Evolutionary conservation across 306 rosid genomes (phyloP).

Genomic region (Glycyrrhiza uralensis): DNA sequence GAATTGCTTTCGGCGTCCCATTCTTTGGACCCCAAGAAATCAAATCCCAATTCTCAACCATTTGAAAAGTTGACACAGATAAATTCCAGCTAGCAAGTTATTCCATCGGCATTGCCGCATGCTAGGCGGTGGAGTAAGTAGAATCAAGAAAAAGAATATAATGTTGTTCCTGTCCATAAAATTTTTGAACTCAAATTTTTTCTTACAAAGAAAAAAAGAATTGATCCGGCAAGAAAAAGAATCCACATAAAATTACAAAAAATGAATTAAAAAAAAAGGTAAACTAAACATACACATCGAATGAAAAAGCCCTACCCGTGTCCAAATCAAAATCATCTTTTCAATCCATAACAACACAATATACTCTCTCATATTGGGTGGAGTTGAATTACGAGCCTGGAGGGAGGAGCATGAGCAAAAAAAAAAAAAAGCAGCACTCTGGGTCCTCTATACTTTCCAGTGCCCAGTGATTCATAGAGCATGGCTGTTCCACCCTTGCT

Average conservation of each 20-base stretch:
- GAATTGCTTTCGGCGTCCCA: neutral
- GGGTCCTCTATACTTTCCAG: neutral
- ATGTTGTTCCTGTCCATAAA: slow-evolving; percentile 19
- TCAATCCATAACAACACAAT: slow-evolving; percentile 21
- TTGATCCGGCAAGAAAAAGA: slow-evolving; percentile 48
- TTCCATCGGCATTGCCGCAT: slow-evolving; percentile 2
- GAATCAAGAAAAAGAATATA: slow-evolving; percentile 7
- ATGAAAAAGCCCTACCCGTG: slow-evolving; percentile 17
- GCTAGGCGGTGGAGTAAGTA: slow-evolving; percentile 5
- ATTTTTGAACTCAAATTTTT: slow-evolving; percentile 39
- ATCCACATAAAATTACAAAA: slow-evolving; percentile 41
- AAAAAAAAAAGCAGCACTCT: slow-evolving; percentile 18
- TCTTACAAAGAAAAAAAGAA: slow-evolving; percentile 75
- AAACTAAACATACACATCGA: slow-evolving; percentile 32
- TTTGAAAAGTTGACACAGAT: neutral
- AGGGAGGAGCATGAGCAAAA: slow-evolving; percentile 27
- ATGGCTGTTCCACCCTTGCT: slow-evolving; percentile 17
- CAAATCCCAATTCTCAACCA: slow-evolving; percentile 17
- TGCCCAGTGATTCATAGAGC: slow-evolving; percentile 12
- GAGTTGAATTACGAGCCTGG: slow-evolving; percentile 13
- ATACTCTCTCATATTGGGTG: slow-evolving; percentile 1
- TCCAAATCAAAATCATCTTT: slow-evolving; percentile 14
- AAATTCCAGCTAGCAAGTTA: neutral
- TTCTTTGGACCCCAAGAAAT: slow-evolving; percentile 2
- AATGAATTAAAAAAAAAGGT: slow-evolving; percentile 18